Percentiles rank a stretch among this genome's conserved stretches.
Conservation (phyloP, 805 yeast genomes). For the Hanseniaspora occidentalis region DNA sequence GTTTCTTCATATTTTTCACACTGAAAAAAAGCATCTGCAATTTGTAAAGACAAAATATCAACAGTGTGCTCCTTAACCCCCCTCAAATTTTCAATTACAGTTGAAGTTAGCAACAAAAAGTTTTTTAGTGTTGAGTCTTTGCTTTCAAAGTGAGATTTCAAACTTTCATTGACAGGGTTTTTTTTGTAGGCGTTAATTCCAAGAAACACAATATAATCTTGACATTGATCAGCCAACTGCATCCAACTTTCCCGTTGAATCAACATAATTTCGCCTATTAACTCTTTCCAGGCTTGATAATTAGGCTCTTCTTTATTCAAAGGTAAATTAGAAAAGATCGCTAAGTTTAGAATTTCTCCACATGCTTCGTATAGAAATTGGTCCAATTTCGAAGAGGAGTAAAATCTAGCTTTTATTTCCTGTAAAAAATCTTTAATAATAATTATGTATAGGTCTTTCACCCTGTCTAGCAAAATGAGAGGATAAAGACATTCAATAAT, state of each 20-base stretch:
- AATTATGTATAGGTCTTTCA: not conserved
- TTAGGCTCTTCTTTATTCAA: not conserved
- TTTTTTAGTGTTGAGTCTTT: constrained; percentile 11
- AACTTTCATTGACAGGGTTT: constrained; percentile 7
- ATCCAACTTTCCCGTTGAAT: constrained; percentile 28
- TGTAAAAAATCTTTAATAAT: constrained; percentile 1
- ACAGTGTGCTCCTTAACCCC: constrained; percentile 45
- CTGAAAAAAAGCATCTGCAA: constrained; percentile 58
- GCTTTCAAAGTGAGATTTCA: constrained; percentile 7
- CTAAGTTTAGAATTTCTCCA: constrained; percentile 5
- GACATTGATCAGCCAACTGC: constrained; percentile 13
- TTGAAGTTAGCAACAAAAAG: constrained; percentile 43
- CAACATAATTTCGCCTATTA: constrained; percentile 30
- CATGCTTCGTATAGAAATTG: constrained; percentile 1
- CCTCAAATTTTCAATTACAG: constrained; percentile 13
- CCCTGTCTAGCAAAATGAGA: not conserved
- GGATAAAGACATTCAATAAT: not conserved
- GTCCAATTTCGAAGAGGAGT: not conserved
- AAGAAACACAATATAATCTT: too few species aligned
- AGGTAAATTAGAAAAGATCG: not conserved
- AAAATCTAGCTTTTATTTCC: not conserved
- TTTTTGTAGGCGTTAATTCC: too few species aligned
- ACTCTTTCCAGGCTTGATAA: constrained; percentile 11
- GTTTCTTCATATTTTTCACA: constrained; percentile 46
- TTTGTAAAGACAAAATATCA: constrained; percentile 64